Percentiles rank a stretch among this genome's conserved stretches.
phyloP scores from a whole-genome alignment of 371 early-diverging fungal genomes.

The Mortierella sp. region DNA sequence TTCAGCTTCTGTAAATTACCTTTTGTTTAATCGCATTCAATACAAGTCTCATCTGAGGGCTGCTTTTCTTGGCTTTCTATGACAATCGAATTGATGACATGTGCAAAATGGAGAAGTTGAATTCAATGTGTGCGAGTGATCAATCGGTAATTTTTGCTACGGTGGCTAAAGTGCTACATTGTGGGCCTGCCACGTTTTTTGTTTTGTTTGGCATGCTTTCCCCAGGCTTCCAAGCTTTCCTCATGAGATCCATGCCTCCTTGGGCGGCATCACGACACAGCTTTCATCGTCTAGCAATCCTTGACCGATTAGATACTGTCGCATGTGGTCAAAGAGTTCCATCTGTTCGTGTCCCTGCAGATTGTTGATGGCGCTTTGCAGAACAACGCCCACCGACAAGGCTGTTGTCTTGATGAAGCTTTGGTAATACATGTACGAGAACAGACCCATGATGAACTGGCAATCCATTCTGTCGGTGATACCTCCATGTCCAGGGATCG shows the following conservation, averaged over 20 bases:
- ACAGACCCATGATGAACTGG: slow-evolving; percentile 98
- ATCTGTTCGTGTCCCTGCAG: slow-evolving; percentile 66
- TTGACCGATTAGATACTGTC: slow-evolving; percentile 70
- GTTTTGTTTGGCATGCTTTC: not conserved
- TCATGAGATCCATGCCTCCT: slow-evolving; percentile 38
- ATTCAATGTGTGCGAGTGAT: too few relatives aligned
- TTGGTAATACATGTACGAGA: slow-evolving; percentile 92
- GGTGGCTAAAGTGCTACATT: not conserved
- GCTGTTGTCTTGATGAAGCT: slow-evolving; percentile 81
- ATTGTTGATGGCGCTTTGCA: slow-evolving; percentile 59
- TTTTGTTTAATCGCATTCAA: too few relatives aligned
- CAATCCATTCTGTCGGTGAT: slow-evolving; percentile 98
- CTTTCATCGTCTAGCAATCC: slow-evolving; percentile 56
- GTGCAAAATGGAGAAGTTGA: too few relatives aligned
- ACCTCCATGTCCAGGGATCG: slow-evolving; percentile 99
- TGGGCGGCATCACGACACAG: slow-evolving; percentile 46
- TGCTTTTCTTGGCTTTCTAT: too few relatives aligned
- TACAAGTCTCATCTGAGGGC: too few relatives aligned
- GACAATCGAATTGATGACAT: too few relatives aligned
- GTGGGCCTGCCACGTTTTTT: not conserved
- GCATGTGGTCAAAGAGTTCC: slow-evolving; percentile 65
- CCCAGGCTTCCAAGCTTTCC: too few relatives aligned
- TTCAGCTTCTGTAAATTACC: not conserved
- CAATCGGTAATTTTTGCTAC: too few relatives aligned
- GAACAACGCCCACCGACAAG: slow-evolving; percentile 66